Conservation (phyloP, 257 asterid species). For the Rubia yunnanensis region DNA sequence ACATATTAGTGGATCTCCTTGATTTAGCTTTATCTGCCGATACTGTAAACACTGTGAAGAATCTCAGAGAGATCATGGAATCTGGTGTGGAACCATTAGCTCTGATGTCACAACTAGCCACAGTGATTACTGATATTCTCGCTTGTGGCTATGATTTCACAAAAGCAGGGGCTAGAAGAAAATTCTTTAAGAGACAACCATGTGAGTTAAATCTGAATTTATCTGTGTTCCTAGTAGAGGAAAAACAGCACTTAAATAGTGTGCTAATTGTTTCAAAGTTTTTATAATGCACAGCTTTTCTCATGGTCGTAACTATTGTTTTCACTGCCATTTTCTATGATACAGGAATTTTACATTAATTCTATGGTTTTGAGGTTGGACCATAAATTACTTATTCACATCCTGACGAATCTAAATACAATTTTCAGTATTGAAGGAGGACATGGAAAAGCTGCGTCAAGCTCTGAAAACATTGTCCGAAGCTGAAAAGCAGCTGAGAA, state of each 20-base stretch:
- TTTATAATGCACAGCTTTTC: not conserved
- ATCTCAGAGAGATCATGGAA: slow-evolving; percentile 86
- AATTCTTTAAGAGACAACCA: slow-evolving; percentile 61
- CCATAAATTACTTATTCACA: slow-evolving; percentile 1
- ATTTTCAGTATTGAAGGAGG: slow-evolving; percentile 67
- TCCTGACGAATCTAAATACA: slow-evolving; percentile 3
- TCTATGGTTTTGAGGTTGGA: not conserved
- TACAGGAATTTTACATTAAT: not conserved
- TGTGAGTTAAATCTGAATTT: slow-evolving; percentile 37
- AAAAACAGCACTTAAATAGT: not conserved
- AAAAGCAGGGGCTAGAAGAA: slow-evolving; percentile 61
- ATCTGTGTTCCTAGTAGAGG: not conserved
- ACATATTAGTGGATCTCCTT: slow-evolving; percentile 85
- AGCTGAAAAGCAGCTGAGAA: slow-evolving; percentile 95
- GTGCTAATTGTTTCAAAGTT: not conserved
- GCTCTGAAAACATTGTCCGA: slow-evolving; percentile 90
- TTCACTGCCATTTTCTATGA: not conserved
- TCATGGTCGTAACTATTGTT: not conserved
- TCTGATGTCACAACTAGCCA: slow-evolving; percentile 96
- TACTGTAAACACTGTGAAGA: slow-evolving; percentile 90
- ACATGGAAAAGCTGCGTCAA: slow-evolving; percentile 88
- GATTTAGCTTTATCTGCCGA: slow-evolving; percentile 96
- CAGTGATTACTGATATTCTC: slow-evolving; percentile 88
- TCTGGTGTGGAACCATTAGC: slow-evolving; percentile 96
- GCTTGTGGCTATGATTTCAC: slow-evolving; percentile 80